phyloP scores from a whole-genome alignment of 2,329 filamentous ascomycete species.

The Pseudogymnoascus sp. region DNA sequence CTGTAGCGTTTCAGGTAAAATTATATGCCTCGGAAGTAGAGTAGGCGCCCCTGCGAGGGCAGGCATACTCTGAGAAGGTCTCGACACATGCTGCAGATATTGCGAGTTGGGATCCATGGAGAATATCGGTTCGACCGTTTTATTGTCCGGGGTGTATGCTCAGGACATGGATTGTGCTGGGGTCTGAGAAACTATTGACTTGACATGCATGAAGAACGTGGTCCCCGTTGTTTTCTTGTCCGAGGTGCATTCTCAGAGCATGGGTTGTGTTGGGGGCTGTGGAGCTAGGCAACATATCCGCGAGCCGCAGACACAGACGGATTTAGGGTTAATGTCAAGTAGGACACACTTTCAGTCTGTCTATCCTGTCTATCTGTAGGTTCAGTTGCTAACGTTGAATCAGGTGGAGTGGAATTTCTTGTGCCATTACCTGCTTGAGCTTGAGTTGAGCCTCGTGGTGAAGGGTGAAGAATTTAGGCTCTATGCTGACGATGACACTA shows the following conservation, averaged over 20 bases:
- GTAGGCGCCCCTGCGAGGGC: background rate
- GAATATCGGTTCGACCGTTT: background rate
- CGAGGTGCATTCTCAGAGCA: background rate
- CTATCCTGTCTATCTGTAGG: background rate
- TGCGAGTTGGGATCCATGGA: background rate
- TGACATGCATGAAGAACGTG: too few relatives aligned
- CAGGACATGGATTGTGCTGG: too few relatives aligned
- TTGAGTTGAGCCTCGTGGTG: background rate
- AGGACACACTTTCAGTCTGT: background rate
- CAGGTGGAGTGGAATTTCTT: background rate
- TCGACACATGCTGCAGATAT: background rate
- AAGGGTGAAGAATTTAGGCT: background rate
- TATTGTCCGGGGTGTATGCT: too few relatives aligned
- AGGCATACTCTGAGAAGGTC: background rate
- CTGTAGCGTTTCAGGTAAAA: background rate
- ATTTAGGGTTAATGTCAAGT: background rate
- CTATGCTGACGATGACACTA: background rate
- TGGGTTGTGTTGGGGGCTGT: background rate
- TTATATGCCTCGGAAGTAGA: background rate
- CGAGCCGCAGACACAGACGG: background rate
- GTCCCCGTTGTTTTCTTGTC: background rate
- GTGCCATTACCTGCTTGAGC: background rate
- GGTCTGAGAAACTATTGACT: too few relatives aligned
- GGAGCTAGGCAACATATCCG: background rate
- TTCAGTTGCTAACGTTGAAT: background rate